A percentile compares a stretch with the other conserved stretches of the same genome.
phyloP scores from a whole-genome alignment of 1,139 yeast genomes.

The Spencermartinsiella ligniputridi region DNA sequence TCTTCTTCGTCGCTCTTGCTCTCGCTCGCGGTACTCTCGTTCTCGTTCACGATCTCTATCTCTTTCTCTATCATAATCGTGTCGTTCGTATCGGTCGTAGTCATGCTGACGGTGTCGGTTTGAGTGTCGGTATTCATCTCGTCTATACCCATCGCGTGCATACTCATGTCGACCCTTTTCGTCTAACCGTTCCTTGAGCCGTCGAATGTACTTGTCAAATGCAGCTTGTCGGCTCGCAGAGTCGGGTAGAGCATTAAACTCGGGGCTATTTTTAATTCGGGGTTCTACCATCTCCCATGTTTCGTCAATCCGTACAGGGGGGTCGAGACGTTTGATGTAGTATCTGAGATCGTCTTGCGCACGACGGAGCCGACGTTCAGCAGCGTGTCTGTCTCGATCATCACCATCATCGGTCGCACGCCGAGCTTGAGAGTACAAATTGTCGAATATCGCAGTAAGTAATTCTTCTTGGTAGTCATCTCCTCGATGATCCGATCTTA shows the following conservation, averaged over 20 bases:
- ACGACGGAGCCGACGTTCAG: constrained; percentile 35
- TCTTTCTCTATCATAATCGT: constrained; percentile 5
- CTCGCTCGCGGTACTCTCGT: constrained; percentile 13
- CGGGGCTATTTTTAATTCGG: constrained; percentile 32
- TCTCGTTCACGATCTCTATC: constrained; percentile 5
- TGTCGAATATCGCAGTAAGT: constrained; percentile 13
- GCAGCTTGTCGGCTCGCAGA: constrained; percentile 32
- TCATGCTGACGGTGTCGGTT: constrained; percentile 13
- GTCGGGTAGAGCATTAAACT: constrained; percentile 36
- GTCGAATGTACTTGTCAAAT: constrained; percentile 33
- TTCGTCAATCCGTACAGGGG: constrained; percentile 29
- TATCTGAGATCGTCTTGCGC: constrained; percentile 37
- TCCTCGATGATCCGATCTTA: constrained; percentile 21
- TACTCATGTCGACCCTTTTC: constrained; percentile 19
- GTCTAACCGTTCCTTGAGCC: constrained; percentile 27
- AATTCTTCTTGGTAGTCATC: constrained; percentile 8
- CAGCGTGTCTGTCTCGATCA: constrained; percentile 29
- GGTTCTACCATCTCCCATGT: constrained; percentile 38
- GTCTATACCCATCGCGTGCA: neutral
- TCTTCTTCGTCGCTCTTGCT: constrained; percentile 9
- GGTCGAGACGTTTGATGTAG: constrained; percentile 34
- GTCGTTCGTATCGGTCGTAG: constrained; percentile 11
- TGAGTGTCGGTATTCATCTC: neutral
- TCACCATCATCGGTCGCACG: constrained; percentile 3
- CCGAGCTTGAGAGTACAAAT: constrained; percentile 8